Base-by-base conservation (phyloP, 164 flowering plant genomes). In the Aristolochia californica region DNA sequence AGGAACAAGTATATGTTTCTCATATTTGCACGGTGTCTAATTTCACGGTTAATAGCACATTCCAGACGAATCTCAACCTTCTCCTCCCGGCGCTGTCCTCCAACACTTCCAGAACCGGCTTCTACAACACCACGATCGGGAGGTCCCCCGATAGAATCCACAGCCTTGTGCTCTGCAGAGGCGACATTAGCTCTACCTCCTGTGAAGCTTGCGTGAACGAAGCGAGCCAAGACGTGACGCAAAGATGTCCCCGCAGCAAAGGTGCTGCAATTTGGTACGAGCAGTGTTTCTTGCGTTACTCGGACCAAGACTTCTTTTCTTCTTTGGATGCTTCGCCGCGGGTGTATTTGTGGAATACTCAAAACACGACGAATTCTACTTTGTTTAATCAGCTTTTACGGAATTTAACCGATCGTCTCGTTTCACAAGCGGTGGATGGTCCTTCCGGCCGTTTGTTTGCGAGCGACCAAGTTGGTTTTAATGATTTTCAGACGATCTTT, bases 151-250 rank as follows among this genome's bases (percentile, higher is more conserved):
- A 56, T 45, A 30, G 21, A 15, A 43, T 50, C 38, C 48, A 64
- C 43, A 57, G 62, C n/a, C 43, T 64, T 0, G 57, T 56, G 20
- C 62, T 30, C 4, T 64, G 67, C 56, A 58, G 67, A 43, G 62
- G 67, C 14, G 62, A 64, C 22, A 28, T 43, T 17, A n/a, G 12
- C 5, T 15, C 51, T 4, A 18, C 40, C 22, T 16, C 22, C 10
- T 57, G 62, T 57, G 17, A 17, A 11, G 45, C 50, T 9, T 64
- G 67, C 57, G 25, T 64, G 43, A 13, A 23, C 2, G 50, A 28
- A 2, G 30, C 56, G 15, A 44, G 34, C 5, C 13, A 38, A 14
- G 13, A 58, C 13, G 21, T 51, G 51, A 14, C n/a, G 5, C 25
- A 25, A 13, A n/a, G 5, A 0, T 63, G 67, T 27, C 21, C 38